Evolutionary conservation across 139 green algal genomes (phyloP), one percentile per base, ranked within the genome.

Genomic region (Trebouxia sp.): DNA sequence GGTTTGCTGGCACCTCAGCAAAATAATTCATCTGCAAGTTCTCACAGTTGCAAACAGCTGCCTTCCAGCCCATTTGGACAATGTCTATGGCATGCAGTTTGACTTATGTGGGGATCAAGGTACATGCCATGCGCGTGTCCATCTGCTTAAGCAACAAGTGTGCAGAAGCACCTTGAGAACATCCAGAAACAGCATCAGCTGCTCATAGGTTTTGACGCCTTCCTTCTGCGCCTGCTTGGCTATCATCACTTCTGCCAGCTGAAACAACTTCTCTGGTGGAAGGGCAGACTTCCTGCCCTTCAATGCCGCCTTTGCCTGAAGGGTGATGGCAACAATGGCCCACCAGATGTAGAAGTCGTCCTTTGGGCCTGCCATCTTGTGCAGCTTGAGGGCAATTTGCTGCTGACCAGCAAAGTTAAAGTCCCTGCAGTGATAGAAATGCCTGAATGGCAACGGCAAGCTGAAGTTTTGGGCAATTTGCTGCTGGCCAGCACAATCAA

Each of bases 301-400:
- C 11, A 66, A 14, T 12, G 74, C 77, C 15, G 77, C 77, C 10
- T 83, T 48, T 15, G 84, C 89, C 82, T 94, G 90, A 41, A 94
- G 80, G 26, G 87, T 66, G 3, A 94, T 51, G 28, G 69, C 87
- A 32, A 86, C 58, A 10, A 93, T 82, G 1, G 89, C 83, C 92
- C 91, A 96, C 92, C 92, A 96, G 28, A 85, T 65, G 80, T 92
- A 94, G 9, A 88, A 86, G 37, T 66, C 55, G 17, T 78, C 62
- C 1, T 30, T 26, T 12, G 22, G 28, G 58, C n/a, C 12, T 70
- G 74, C 65, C 26, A 81, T 26, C 83, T 93, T 95, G 77, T 85
- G 82, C 32, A 96, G 87, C 75, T 86, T 85, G 74, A 93, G 87
- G 2, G 91, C 91, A 39, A 90, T 70, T 84, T 95, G 92, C 90